Base-by-base conservation (phyloP, 768 basidiomycete species). In the Suillus cothurnatus region DNA sequence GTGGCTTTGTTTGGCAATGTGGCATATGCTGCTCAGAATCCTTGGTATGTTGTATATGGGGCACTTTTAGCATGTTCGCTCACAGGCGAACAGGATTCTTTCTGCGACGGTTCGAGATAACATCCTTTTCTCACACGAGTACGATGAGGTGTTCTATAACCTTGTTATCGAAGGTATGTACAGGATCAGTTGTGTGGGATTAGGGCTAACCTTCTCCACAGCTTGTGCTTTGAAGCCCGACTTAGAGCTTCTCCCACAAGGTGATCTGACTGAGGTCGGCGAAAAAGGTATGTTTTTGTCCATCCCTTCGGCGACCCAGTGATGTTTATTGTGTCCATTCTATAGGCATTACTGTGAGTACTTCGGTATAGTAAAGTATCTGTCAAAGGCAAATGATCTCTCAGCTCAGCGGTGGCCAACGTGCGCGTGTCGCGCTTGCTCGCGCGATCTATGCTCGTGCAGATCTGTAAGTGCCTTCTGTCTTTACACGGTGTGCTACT, bases 391-490 rank as follows among this genome's bases (percentile, higher is more conserved):
- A 69, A 28, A 7, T 70, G 6, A 21, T 39, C 61, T 43, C 52
- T 26, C 63, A 92, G 88, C 74, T 93, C 65, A 91, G 90, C 68
- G 93, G 94, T 43, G 94, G 94, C 0, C 92, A 95, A 73, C 86
- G 91, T 19, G 92, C 94, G 61, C 87, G 94, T 34, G 83, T 96
- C 8, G 86, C 91, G 17, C 81, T 97, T 11, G 97, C 97, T 7
- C 82, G 95, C 36, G 94, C 93, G 3, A 92, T 97, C 0, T 98
- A 98, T 76, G 89, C 94, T 4, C 85, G 95, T 53, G 94, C 95
- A 1, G 96, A 99, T 74, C 74, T 97, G 86, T 94, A 70, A 71
- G 87, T 76, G 6, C 19, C 32, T 15, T 8, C 34, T 6, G 4
- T 36, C 39, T 19, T 1, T 52, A 7, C 39, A 34, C n/a, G 26